Conservation (phyloP, 73 alveolate species). For the Paramecium octaurelia region DNA sequence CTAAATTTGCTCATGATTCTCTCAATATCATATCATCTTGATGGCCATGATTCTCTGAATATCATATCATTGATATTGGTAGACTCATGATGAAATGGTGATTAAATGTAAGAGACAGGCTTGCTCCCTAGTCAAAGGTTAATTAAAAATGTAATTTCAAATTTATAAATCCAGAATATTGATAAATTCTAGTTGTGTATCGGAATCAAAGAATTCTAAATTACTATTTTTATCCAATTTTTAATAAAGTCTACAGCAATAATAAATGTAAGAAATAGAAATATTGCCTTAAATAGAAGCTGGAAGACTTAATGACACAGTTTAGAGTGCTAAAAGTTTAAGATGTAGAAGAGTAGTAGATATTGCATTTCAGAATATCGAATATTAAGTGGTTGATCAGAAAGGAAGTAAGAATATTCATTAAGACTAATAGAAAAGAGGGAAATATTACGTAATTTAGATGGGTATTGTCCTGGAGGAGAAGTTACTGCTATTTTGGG, state of each 20-base stretch:
- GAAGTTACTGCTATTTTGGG: slow-evolving; percentile 89
- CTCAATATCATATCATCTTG: too few relatives aligned
- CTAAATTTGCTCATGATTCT: too few relatives aligned
- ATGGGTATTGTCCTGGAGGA: slow-evolving; percentile 85
- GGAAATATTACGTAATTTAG: slow-evolving; percentile 68
- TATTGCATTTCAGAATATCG: slow-evolving; percentile 38
- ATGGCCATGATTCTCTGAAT: too few relatives aligned
- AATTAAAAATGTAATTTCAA: too few relatives aligned
- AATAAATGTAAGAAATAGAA: neutral
- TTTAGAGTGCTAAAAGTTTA: neutral
- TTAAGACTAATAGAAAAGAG: neutral
- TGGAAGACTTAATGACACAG: neutral
- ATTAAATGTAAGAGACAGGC: too few relatives aligned
- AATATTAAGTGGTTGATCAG: neutral
- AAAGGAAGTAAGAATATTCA: slow-evolving; percentile 1
- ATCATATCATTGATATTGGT: too few relatives aligned
- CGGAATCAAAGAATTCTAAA: neutral
- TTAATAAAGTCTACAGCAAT: neutral
- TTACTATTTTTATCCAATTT: neutral
- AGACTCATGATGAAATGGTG: too few relatives aligned
- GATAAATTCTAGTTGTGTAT: neutral
- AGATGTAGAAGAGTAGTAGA: neutral
- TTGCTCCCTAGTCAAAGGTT: too few relatives aligned
- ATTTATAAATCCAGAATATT: neutral
- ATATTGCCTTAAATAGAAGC: neutral